Evolutionary conservation across 768 basidiomycete species (phyloP), one percentile per base, ranked within the genome.

Genomic region (Steccherinum ochraceum): DNA sequence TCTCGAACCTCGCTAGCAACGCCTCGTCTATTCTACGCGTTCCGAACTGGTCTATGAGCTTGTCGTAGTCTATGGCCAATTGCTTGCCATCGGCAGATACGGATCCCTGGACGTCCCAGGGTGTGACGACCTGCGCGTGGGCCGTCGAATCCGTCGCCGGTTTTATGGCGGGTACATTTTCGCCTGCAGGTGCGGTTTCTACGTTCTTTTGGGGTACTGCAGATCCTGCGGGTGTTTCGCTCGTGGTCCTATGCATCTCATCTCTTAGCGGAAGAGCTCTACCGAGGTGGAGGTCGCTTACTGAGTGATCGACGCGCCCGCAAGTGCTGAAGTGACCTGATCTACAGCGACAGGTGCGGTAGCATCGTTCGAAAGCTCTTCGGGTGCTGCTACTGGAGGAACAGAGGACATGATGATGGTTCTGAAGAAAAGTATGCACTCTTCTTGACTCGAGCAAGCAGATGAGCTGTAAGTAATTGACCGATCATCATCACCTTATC

Each of bases 101-200:
- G 24, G 83, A 85, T 47, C 95, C 96, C 58, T 95, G 87, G 5
- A 98, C 96, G 58, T 97, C 93, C 90, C 96, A 99, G 13, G 96
- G 96, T 0, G 96, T 98, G 42, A 99, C 85, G 48, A 93, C 76
- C 66, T 97, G 94, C 16, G 77, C 82, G 48, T 77, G 74, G 0
- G 64, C 58, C 7, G 53, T 45, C 3, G 66, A 48, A 0, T 63
- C 60, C 42, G 64, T 56, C 11, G 59, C 65, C 21, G 71, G 67
- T 44, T 69, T 69, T 48, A 68, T 59, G 24, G 61, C 62, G 0
- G 63, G 58, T 1, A 58, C 49, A n/a, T 39, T 30, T 12, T 27
- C 23, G 46, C 26, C 20, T 12, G 48, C 44, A 1, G 40, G 16
- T 44, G 41, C 46, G 20, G 40, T 19, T 21, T 27, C 46, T 40